Evolutionary conservation across 2,329 filamentous ascomycete genomes (phyloP), one percentile per base, ranked within the genome.

Genomic region (Rosellinia necatrix): DNA sequence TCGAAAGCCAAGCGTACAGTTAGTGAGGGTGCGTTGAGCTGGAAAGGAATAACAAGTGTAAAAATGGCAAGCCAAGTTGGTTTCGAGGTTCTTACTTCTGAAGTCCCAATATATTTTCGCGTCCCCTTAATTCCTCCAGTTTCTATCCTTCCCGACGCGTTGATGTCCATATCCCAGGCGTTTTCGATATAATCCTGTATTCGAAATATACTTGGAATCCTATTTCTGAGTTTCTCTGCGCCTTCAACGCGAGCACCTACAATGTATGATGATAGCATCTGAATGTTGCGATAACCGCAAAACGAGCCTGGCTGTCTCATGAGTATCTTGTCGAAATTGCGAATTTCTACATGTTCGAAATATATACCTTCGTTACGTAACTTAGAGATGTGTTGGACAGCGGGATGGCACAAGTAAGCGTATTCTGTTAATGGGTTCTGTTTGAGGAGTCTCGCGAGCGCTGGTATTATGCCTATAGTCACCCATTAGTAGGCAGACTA

Each of bases 211-310:
- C 85, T 86, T 0, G 94, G 93, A 5, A 92, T 76, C 1, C 75
- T 77, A 4, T 77, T 75, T 1, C 77, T 72, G 56, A 96, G 90
- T 43, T 77, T 73, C 35, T 86, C 77, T 58, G 81, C 72, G 0
- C 89, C 90, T 10, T 77, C 73, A 10, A 77, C 78, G 34, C 76
- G 71, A 1, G 83, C 75, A 7, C 81, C 82, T 56, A 87, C 83
- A 17, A 97, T 84, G 70, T 91, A 92, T 0, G 92, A 93, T 12
- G 88, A 77, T 64, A 97, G 74, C 86, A 96, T 96, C 71, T 97
- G 94, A 27, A 96, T 96, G 68, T 96, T 97, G 35, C 93, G 84
- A 70, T 97, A 97, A 3, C 93, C 93, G 70, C 93, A 97, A 70
- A 97, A 97, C 5, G 91, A 90, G 19, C 92, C 92, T 84, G 19